These are phyloP conservation scores for Penicillium cosmopolitanum DNA, from an alignment of 495 filamentous ascomycete genomes.

Conservation along the genomic window DNA sequence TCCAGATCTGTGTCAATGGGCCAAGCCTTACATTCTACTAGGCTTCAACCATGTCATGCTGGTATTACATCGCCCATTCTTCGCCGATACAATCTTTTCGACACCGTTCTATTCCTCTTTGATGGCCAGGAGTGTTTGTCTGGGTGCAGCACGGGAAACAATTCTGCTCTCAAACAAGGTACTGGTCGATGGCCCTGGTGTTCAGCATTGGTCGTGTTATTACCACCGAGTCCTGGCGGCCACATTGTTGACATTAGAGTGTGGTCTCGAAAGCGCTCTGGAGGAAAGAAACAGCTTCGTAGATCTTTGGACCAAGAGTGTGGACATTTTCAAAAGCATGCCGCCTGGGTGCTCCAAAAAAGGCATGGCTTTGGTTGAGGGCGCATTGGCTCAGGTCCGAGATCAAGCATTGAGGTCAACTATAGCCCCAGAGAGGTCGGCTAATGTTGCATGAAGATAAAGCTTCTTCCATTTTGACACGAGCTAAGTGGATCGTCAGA, in stretches of 20 bases:
- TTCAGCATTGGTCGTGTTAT: slow-evolving; percentile 5
- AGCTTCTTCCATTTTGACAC: not conserved
- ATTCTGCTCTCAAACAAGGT: slow-evolving; percentile 6
- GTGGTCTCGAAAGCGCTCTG: not conserved
- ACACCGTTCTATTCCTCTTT: slow-evolving; percentile 17
- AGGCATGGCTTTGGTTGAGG: slow-evolving; percentile 1
- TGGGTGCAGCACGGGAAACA: slow-evolving; percentile 15
- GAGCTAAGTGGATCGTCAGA: too few species aligned
- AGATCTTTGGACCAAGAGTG: slow-evolving; percentile 7
- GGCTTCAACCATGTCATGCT: slow-evolving; percentile 21
- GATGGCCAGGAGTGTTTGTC: slow-evolving; percentile 17
- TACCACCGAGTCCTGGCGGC: slow-evolving; percentile 12
- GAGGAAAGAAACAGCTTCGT: slow-evolving; percentile 2
- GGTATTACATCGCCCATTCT: slow-evolving; percentile 19
- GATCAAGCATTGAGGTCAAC: too few species aligned
- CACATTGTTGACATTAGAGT: not conserved
- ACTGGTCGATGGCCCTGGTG: not conserved
- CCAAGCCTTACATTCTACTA: slow-evolving; percentile 3
- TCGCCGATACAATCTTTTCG: slow-evolving; percentile 9
- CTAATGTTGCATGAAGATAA: not conserved
- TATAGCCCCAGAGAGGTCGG: too few species aligned
- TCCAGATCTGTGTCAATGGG: not conserved
- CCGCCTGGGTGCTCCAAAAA: slow-evolving; percentile 1
- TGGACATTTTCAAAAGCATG: slow-evolving; percentile 3
- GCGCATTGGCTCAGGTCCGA: not conserved